Conservation (phyloP, 176 grass and related monocot species). For the Puya raimondii region DNA sequence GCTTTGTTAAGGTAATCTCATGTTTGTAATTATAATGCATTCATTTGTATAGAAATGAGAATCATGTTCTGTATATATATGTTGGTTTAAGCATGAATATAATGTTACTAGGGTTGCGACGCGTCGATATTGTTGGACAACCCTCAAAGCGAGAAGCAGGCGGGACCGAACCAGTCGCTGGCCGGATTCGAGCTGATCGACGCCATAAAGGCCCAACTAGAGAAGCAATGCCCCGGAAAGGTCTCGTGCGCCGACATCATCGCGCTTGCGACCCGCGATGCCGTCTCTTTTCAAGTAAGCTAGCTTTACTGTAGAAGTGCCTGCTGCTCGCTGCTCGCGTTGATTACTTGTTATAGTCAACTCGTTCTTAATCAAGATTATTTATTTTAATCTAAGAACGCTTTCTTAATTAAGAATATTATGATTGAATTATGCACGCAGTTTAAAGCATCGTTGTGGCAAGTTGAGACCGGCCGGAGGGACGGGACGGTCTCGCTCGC, state of each 20-base stretch:
- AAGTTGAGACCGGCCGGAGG: slow-evolving; percentile 41
- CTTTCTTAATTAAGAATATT: too few species aligned
- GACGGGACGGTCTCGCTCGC: slow-evolving; percentile 34
- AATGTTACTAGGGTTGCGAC: slow-evolving; percentile 38
- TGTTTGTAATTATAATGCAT: neutral
- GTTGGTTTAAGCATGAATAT: too few species aligned
- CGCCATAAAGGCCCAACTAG: slow-evolving; percentile 15
- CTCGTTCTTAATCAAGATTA: too few species aligned
- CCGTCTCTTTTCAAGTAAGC: slow-evolving; percentile 6
- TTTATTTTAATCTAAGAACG: too few species aligned
- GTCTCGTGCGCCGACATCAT: slow-evolving; percentile 52
- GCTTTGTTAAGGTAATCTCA: slow-evolving; percentile 45
- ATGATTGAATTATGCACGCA: neutral
- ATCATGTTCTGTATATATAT: neutral
- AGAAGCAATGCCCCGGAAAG: slow-evolving; percentile 14
- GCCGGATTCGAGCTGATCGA: slow-evolving; percentile 21
- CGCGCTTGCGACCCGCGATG: slow-evolving; percentile 28
- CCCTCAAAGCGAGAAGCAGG: slow-evolving; percentile 36
- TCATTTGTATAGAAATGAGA: too few species aligned
- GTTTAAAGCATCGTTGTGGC: slow-evolving; percentile 38
- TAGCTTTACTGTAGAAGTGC: too few species aligned
- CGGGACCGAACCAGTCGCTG: slow-evolving; percentile 31
- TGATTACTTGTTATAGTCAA: too few species aligned
- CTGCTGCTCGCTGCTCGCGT: too few species aligned
- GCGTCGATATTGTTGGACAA: slow-evolving; percentile 49